Percentiles rank a stretch among this genome's conserved stretches.
phyloP scores from a whole-genome alignment of 2,329 filamentous ascomycete species.

The Penicillium sp. region DNA sequence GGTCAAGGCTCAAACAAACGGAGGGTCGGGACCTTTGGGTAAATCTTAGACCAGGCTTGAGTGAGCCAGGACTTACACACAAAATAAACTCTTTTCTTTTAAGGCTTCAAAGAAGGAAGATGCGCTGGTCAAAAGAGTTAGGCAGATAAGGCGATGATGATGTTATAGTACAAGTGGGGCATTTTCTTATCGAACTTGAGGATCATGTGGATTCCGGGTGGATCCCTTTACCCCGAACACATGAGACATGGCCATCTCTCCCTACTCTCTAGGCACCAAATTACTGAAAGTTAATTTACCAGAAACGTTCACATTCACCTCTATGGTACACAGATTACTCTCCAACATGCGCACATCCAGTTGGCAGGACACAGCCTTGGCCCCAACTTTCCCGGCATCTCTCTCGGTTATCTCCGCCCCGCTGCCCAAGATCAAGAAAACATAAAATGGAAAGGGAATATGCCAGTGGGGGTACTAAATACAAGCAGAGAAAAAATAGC shows the following conservation, averaged over 20 bases:
- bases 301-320: constrained; percentile 22
- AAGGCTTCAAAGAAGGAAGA: not conserved
- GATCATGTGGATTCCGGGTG: constrained; percentile 2
- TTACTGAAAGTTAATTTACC: not conserved
- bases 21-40: not conserved
- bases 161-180: constrained; percentile 13
- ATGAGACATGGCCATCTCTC: not conserved
- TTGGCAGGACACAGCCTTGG: constrained; percentile 8
- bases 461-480: constrained; percentile 29
- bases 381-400: constrained; percentile 10
- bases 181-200: constrained; percentile 2
- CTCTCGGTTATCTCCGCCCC: constrained; percentile 11
- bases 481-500: constrained; percentile 26
- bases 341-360: constrained; percentile 18
- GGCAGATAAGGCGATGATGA: constrained; percentile 8
- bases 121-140: not conserved
- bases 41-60: constrained; percentile 10
- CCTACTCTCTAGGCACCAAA: too few species aligned
- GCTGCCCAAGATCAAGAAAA: constrained; percentile 15
- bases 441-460: constrained; percentile 22
- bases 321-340: constrained; percentile 31
- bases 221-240: not conserved
- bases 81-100: not conserved
- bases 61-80: constrained; percentile 1
- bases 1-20: constrained; percentile 16